Percentiles rank a stretch among this genome's conserved stretches.
phyloP scores from a whole-genome alignment of 176 grass and related monocot genomes.

The Thinopyrum elongatum region DNA sequence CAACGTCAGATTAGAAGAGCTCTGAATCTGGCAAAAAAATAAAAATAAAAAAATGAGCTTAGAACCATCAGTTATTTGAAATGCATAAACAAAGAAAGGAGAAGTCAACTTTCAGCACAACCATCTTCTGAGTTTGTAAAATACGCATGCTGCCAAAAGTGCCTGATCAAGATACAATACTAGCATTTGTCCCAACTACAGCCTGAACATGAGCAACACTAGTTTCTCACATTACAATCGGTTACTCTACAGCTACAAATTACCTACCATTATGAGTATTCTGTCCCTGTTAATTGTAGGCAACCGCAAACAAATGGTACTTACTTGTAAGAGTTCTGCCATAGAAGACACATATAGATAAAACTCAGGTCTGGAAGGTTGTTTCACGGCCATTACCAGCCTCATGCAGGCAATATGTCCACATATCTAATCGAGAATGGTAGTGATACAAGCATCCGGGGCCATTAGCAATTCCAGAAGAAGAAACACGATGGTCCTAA shows the following conservation, averaged over 20 bases:
- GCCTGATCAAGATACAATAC: neutral
- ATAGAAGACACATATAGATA: no score
- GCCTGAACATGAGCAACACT: constrained; percentile 15
- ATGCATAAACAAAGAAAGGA: neutral
- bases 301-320: no score
- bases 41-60: neutral
- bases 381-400: no score
- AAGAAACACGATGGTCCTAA: no score
- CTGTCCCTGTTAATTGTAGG: no score
- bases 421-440: no score
- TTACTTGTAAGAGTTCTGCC: no score
- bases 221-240: neutral
- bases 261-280: neutral
- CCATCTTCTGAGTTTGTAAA: neutral
- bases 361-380: no score
- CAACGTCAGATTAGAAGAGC: neutral
- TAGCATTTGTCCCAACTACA: constrained; percentile 13
- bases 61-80: neutral
- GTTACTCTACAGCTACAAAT: constrained; percentile 6
- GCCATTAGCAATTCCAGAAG: no score
- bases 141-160: neutral
- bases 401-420: no score
- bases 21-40: neutral
- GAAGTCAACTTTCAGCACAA: neutral
- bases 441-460: no score